Base-by-base conservation (phyloP, 352 stramenopile species). In the Pilasporangium apinafurcum region DNA sequence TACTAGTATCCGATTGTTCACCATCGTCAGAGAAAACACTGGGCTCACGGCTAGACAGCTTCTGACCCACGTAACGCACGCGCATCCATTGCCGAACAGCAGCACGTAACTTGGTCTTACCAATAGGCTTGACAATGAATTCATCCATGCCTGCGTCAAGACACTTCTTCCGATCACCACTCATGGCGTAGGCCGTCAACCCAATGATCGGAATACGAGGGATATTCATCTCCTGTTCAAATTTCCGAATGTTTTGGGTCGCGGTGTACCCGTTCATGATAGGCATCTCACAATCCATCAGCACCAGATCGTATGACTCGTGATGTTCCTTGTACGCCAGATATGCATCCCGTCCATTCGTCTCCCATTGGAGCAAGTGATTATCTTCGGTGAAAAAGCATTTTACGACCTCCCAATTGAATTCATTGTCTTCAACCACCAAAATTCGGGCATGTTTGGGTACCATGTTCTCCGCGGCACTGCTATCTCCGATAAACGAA, bases 341-440 rank as follows among this genome's bases (percentile, higher is more conserved):
- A 46, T 75, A 75, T 16, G 81, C 81, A 28, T 89, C 73, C 14
- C 65, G 59, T 1, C 81, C 81, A 37, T 92, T 92, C 16, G 74
- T 76, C 39, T 88, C 77, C 80, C 80, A 92, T 40, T 90, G 80
- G 16, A 92, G 48, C 9, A 88, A 41, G 44, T 92, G 80, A 36
- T 92, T 83, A 34, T 86, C 80, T 37, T 88, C 69, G 35, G 69
- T 73, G 42, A 86, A 85, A 41, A 87, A 93, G 49, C 76, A 89
- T 44, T 92, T 92, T 31, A 95, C 79, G 6, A 95, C 81, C 59
- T 95, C 81, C 83, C 81, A 93, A 35, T 95, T 95, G 50, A 95
- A 92, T 37, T 95, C 81, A 35, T 95, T 95, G 56, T 95, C 83
- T 65, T 95, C 83, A 6, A 90, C 80, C 8, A 90, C 75, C 47